A percentile compares a stretch with the other conserved stretches of the same genome.
These are phyloP conservation scores for Agaricus subrufescens DNA, from an alignment of 768 basidiomycete species.

Conservation along the genomic window DNA sequence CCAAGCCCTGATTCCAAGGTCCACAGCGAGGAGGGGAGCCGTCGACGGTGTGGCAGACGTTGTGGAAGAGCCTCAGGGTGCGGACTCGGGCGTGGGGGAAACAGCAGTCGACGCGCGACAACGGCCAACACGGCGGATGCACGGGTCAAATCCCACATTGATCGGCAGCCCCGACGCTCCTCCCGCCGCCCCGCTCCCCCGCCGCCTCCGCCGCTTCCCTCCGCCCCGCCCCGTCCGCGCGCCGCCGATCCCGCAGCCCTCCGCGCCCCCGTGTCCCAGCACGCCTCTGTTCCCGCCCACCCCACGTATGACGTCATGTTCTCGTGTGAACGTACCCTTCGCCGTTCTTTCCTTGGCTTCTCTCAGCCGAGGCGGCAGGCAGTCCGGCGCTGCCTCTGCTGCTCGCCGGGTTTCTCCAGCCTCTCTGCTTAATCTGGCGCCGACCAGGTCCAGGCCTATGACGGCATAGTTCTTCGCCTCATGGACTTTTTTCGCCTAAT, in stretches of 20 bases:
- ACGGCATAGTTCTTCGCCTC: no score
- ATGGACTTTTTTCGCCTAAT: no score
- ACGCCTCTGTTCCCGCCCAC: background rate
- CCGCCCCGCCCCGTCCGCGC: background rate
- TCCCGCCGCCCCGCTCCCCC: background rate
- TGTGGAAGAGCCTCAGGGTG: background rate
- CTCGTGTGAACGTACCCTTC: background rate
- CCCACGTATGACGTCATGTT: conserved; percentile 4
- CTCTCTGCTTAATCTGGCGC: background rate
- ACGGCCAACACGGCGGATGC: conserved; percentile 1
- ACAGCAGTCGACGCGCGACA: background rate
- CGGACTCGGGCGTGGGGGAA: background rate
- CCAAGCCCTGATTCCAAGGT: conserved; percentile 8
- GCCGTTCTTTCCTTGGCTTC: background rate
- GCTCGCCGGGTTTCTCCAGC: background rate
- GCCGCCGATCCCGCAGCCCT: background rate
- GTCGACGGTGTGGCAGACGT: background rate
- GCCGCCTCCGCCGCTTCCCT: background rate
- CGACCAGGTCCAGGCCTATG: no score
- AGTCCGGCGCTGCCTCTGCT: background rate
- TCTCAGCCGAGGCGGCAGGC: conserved; percentile 4
- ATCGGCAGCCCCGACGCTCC: background rate
- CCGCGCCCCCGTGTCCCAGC: background rate
- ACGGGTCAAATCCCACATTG: conserved; percentile 5
- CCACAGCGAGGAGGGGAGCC: background rate